phyloP scores from a whole-genome alignment of 2,329 filamentous ascomycete species.

The Seiridium unicorne region DNA sequence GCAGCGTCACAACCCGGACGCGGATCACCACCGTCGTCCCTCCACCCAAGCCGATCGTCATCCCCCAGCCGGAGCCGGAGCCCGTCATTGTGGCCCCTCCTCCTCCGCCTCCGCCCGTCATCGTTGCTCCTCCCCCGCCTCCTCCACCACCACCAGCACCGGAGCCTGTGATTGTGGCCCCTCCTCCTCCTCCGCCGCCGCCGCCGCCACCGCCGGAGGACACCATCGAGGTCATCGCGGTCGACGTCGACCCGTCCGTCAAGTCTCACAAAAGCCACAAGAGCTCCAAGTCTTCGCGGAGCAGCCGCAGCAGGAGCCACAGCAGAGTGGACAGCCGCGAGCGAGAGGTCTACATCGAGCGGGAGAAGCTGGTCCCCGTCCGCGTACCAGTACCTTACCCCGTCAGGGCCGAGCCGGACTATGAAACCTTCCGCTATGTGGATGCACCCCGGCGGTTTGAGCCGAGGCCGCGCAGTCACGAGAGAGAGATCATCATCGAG shows the following conservation, averaged over 20 bases:
- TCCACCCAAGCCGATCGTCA: conserved; percentile 19
- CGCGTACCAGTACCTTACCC: conserved; percentile 40
- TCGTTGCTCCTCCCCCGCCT: conserved; percentile 15
- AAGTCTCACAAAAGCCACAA: conserved; percentile 20
- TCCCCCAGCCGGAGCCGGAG: conserved; percentile 7
- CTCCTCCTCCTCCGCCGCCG: conserved; percentile 10
- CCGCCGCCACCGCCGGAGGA: conserved; percentile 14
- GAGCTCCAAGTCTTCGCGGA: conserved; percentile 22
- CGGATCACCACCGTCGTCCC: conserved; percentile 38
- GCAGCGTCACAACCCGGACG: conserved; percentile 32
- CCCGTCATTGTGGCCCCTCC: background rate
- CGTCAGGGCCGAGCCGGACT: conserved; percentile 34
- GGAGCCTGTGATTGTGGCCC: conserved; percentile 17
- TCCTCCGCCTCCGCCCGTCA: conserved; percentile 12
- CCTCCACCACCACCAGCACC: conserved; percentile 10
- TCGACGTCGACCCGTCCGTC: conserved; percentile 37
- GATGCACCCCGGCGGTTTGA: conserved; percentile 44
- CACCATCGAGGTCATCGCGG: conserved; percentile 40
- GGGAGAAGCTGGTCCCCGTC: conserved; percentile 39
- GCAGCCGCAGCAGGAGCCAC: conserved; percentile 26
- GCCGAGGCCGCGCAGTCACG: conserved; percentile 29
- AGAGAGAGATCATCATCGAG: conserved; percentile 28
- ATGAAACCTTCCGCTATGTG: conserved; percentile 53
- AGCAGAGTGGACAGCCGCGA: conserved; percentile 26
- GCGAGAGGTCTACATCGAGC: conserved; percentile 52